Base-by-base conservation (phyloP, 371 early-diverging fungal genomes). In the Rhizopus stolonifer region DNA sequence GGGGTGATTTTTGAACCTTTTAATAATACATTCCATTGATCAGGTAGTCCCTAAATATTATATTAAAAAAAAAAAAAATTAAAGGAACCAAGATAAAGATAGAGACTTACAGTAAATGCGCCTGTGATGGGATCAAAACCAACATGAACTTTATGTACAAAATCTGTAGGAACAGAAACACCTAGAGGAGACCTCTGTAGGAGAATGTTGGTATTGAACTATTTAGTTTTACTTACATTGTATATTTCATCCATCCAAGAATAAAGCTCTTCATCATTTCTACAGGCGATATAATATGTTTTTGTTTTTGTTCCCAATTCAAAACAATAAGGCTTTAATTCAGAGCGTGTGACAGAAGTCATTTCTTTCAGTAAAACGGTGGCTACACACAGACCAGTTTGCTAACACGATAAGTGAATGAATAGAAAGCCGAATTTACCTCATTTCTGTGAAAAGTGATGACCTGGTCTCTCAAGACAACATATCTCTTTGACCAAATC, bases 1-100 rank as follows among this genome's bases (percentile, higher is more conserved):
- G 93, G 84, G 10, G 96, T 93, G 52, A 98, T 95, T 58, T 88
- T 90, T 6, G 95, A 94, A 21, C 87, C 82, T 60, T 93, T 91
- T 34, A 98, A 70, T 34, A 98, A 80, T 61, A 83, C 83, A 54
- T 89, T 89, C 98, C 97, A 96, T 67, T 93, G 89, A 53, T 90
- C 87, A 26, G 98, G 98, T 54, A 98, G 66, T 15, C 98, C 96
- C 90, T 88, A 48, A 39, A 45, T 14, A 4, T 29, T n/a, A 18
- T 18, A 39, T 32, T 29, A 29, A 47, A 29, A 32, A n/a, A 32
- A 48, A 21, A 31, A 22, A 6, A 32, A 2, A 14, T n/a, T 10
- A 48, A 15, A 13, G 13, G 33, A 32, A 15, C 11, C 6, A 38
- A n/a, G 14, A 2, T 38, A 38, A n/a, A n/a, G 38, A 38, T n/a